Evolutionary conservation across 768 basidiomycete genomes (phyloP).

Genomic region (Tricholoma sp.): DNA sequence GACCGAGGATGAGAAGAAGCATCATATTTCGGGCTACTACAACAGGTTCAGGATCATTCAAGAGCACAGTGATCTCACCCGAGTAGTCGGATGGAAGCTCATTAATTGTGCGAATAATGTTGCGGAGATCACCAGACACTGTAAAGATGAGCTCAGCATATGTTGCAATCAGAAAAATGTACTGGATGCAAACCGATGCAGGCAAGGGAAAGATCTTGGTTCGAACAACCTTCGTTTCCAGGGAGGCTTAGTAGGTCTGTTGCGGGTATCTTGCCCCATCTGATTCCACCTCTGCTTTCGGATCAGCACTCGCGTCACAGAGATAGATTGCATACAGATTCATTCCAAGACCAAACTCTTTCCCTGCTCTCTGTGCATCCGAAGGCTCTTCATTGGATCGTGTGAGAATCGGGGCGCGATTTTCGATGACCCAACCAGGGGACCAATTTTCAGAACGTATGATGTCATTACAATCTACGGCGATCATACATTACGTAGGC

Average conservation of each 20-base stretch:
- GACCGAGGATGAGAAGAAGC: background rate
- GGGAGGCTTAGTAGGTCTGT: background rate
- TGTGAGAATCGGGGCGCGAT: background rate
- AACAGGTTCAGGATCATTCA: background rate
- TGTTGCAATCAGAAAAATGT: background rate
- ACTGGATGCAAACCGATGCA: background rate
- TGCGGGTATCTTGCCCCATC: background rate
- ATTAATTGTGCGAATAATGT: constrained; percentile 2
- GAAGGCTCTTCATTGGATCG: background rate
- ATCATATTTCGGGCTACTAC: constrained; percentile 2
- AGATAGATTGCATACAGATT: background rate
- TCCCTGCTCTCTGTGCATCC: background rate
- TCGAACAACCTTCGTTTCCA: background rate
- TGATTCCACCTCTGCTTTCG: background rate
- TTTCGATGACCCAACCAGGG: background rate
- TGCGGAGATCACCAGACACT: background rate
- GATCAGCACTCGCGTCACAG: background rate
- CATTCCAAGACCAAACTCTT: background rate
- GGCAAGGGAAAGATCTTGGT: background rate
- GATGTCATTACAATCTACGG: background rate
- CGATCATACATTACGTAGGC: too few relatives aligned
- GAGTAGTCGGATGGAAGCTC: background rate
- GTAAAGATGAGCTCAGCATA: background rate
- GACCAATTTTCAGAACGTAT: background rate
- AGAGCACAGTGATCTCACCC: background rate